phyloP scores from a whole-genome alignment of 2,329 filamentous ascomycete species.

The Pestalotiopsis sp. region DNA sequence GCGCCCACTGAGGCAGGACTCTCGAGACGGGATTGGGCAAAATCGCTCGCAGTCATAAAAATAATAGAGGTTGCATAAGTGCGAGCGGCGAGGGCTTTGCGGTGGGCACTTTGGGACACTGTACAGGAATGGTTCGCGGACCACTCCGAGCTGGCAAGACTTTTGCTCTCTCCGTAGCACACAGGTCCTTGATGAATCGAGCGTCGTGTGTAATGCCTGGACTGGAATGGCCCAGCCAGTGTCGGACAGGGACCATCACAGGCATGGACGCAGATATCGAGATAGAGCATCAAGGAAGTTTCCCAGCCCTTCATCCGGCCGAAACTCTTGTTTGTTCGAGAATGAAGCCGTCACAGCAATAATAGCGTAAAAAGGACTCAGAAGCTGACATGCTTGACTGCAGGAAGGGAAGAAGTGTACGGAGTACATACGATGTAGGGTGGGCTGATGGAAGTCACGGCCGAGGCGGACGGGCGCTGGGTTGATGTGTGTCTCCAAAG shows the following conservation, averaged over 20 bases:
- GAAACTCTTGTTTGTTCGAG: background rate
- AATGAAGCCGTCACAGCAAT: slow-evolving; percentile 4
- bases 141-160: background rate
- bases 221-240: background rate
- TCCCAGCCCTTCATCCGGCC: background rate
- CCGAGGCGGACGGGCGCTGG: background rate
- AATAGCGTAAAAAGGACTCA: background rate
- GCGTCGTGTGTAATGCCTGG: background rate
- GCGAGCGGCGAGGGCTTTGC: background rate
- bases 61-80: background rate
- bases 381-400: background rate
- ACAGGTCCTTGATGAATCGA: background rate
- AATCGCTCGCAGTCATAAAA: background rate
- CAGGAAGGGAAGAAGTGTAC: background rate
- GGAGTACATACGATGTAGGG: background rate
- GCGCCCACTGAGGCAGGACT: background rate
- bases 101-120: background rate
- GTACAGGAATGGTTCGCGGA: background rate
- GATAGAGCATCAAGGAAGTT: background rate
- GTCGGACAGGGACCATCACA: background rate
- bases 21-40: background rate
- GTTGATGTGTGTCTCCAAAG: background rate
- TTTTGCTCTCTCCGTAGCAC: background rate
- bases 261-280: background rate
- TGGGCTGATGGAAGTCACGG: background rate